Evolutionary conservation across 1,139 yeast genomes (phyloP).

Genomic region (Scheffersomyces parashehatae): DNA sequence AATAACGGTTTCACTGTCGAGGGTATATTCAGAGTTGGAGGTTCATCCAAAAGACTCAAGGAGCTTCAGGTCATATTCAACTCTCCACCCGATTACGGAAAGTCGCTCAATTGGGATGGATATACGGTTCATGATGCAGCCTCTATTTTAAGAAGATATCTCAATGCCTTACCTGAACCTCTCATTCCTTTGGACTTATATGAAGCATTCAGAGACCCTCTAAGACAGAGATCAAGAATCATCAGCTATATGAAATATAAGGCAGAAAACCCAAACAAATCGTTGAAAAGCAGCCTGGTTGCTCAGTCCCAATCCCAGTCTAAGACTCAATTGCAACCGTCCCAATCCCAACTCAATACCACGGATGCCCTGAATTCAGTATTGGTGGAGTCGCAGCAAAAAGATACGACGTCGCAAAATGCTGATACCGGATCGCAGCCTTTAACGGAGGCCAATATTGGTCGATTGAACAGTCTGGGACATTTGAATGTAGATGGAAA

Average conservation of each 20-base stretch:
- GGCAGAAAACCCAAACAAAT: conserved; percentile 41
- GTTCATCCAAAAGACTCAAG: conserved; percentile 84
- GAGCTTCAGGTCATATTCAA: conserved; percentile 84
- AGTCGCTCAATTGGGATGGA: conserved; percentile 86
- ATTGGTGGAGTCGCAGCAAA: neutral
- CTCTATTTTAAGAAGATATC: conserved; percentile 77
- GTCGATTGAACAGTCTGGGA: conserved; percentile 17
- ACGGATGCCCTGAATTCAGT: neutral
- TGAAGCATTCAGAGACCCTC: conserved; percentile 78
- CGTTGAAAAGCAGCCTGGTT: conserved; percentile 5
- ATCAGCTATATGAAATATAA: conserved; percentile 62
- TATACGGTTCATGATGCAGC: conserved; percentile 99
- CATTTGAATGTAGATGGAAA: no score
- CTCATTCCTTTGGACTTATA: conserved; percentile 78
- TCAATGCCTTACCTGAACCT: conserved; percentile 91
- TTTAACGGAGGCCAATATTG: conserved; percentile 34
- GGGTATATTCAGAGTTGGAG: conserved; percentile 93
- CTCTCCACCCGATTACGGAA: conserved; percentile 86
- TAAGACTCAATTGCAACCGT: conserved; percentile 1
- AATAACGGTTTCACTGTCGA: conserved; percentile 74
- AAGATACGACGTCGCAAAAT: neutral
- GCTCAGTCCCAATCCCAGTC: conserved; percentile 1
- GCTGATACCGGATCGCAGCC: conserved; percentile 21
- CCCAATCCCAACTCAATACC: conserved; percentile 1
- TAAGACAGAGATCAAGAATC: conserved; percentile 59